A percentile compares a stretch with the other conserved stretches of the same genome.
Conservation (phyloP, 495 filamentous ascomycete species). For the Pyrenopolyporus hunteri region DNA sequence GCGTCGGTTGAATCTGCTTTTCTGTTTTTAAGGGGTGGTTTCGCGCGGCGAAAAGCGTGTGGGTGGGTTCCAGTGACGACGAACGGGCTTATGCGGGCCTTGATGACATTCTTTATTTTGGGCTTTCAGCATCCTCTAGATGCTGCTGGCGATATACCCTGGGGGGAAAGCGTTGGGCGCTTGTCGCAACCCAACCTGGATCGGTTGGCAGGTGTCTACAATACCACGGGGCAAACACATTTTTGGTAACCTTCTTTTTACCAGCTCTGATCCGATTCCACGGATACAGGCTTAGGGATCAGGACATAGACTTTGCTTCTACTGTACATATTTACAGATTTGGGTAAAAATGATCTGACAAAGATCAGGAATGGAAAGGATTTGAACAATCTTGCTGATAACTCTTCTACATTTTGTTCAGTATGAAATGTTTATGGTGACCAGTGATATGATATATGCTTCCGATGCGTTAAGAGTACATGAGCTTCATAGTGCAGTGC, state of each 20-base stretch:
- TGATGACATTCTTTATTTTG: constrained; percentile 27
- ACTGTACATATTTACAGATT: constrained; percentile 36
- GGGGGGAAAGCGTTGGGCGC: constrained; percentile 15
- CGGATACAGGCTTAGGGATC: background rate
- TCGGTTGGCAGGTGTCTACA: constrained; percentile 9
- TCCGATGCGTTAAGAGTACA: no score
- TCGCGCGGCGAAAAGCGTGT: constrained; percentile 8
- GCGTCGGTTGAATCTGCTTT: constrained; percentile 20
- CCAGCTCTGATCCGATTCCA: background rate
- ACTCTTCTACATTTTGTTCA: background rate
- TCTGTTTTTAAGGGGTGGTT: constrained; percentile 16
- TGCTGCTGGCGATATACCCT: constrained; percentile 18
- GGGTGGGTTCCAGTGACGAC: constrained; percentile 20
- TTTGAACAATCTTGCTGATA: constrained; percentile 11
- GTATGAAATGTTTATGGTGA: background rate
- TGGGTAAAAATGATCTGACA: constrained; percentile 14
- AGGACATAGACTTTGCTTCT: constrained; percentile 41
- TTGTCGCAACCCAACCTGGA: constrained; percentile 11
- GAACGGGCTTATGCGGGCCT: constrained; percentile 23
- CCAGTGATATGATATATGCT: background rate
- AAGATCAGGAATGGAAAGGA: constrained; percentile 15
- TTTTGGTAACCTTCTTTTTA: constrained; percentile 20
- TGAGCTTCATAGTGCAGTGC: no score
- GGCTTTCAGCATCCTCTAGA: background rate
- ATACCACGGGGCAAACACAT: background rate